phyloP scores from a whole-genome alignment of 345 rosid species.

The Alliaria petiolata region DNA sequence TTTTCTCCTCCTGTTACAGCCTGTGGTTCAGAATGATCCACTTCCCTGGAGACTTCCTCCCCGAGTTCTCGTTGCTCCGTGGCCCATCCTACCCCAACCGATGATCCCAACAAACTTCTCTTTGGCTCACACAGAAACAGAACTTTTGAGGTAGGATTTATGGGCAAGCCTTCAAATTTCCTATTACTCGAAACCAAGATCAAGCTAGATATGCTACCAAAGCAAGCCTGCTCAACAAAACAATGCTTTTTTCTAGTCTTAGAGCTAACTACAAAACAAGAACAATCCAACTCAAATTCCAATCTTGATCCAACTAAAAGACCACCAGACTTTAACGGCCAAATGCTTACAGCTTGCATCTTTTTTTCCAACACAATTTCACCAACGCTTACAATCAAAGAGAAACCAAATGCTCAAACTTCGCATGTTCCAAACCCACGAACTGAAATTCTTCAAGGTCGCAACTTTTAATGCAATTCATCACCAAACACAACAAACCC shows the following conservation, averaged over 20 bases:
- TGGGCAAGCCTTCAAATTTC: slow-evolving; percentile 19
- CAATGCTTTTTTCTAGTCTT: slow-evolving; percentile 30
- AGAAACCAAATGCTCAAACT: slow-evolving; percentile 9
- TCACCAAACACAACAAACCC: not conserved
- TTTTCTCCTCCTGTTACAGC: slow-evolving; percentile 26
- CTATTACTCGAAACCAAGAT: slow-evolving; percentile 34
- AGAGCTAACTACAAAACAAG: slow-evolving; percentile 27
- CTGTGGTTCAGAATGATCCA: slow-evolving; percentile 17
- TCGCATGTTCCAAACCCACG: slow-evolving; percentile 16
- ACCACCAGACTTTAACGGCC: slow-evolving; percentile 43
- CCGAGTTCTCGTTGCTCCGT: slow-evolving; percentile 50
- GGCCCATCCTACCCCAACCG: slow-evolving; percentile 51
- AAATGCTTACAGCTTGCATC: slow-evolving; percentile 66
- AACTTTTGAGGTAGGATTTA: slow-evolving; percentile 29
- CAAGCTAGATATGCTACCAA: slow-evolving; percentile 29
- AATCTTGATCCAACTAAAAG: slow-evolving; percentile 44
- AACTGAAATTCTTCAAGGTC: slow-evolving; percentile 10
- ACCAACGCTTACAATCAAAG: slow-evolving; percentile 9
- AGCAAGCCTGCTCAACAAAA: slow-evolving; percentile 25
- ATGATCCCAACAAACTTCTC: slow-evolving; percentile 26
- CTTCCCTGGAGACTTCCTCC: slow-evolving; percentile 35
- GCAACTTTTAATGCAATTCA: not conserved
- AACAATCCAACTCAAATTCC: slow-evolving; percentile 43
- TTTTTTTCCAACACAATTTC: slow-evolving; percentile 26
- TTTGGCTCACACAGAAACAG: slow-evolving; percentile 35